Evolutionary conservation across 192 early-diverging fungal genomes (phyloP), one percentile per base, ranked within the genome.

Genomic region (Coemansia sp.): DNA sequence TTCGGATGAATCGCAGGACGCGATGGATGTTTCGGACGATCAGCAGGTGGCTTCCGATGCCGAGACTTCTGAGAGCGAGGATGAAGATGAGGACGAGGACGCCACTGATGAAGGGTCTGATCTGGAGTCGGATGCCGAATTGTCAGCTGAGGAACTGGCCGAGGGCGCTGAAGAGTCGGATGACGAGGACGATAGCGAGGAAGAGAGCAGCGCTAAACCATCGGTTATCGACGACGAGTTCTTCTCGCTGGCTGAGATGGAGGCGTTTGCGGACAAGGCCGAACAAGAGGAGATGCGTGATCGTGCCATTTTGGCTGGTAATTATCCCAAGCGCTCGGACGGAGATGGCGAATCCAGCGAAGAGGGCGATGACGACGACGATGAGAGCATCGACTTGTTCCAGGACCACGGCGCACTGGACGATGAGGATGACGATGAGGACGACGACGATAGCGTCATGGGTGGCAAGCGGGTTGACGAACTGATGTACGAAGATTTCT

Each of bases 191-290:
- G 68, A 69, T 7, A 57, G 50, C 31, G 62, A 59, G 52, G 60
- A 71, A 21, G 54, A 51, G 10, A 22, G 19, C 25, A 49, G 24
- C 5, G 14, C 52, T 11, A 80, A 82, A 62, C 64, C 49, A 2
- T 88, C 89, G 23, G 84, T 87, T 47, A 73, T 98, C 0, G 94
- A 96, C 64, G 95, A 98, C 72, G 88, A 95, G 16, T 97, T 97
- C 65, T 98, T 98, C 67, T 86, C 83, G n/a, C 66, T 92, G n/a
- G 83, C 81, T 10, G 91, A 96, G 56, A 84, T 97, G 82, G 91
- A 92, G 27, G 71, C 80, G 60, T 97, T 97, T 83, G 93, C 92
- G 16, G 88, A 92, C 53, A 88, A 94, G 61, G 71, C 81, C 18
- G 83, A 82, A 33, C 61, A 82, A 18, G 71, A 73, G 28, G 76